Evolutionary conservation across 2,329 filamentous ascomycete genomes (phyloP).

Genomic region (Alternaria hordeiaustralica): DNA sequence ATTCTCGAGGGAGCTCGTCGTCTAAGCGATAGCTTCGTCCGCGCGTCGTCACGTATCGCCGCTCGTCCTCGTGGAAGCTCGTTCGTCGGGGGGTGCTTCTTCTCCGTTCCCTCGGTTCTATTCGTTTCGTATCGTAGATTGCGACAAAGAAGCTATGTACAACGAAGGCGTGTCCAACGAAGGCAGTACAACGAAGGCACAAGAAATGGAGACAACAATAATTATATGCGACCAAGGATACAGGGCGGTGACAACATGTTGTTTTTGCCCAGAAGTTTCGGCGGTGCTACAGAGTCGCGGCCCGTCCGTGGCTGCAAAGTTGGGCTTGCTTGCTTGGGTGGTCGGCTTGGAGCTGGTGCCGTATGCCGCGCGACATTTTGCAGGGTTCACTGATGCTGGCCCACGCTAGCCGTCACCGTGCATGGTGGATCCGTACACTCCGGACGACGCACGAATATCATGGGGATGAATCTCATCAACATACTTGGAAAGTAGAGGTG

Average conservation of each 20-base stretch:
- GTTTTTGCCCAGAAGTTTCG: not conserved
- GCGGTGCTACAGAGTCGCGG: not conserved
- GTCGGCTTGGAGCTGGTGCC: slow-evolving; percentile 6
- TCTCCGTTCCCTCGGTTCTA: not conserved
- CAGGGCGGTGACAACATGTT: not conserved
- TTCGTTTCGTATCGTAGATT: not conserved
- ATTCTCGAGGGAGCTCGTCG: not conserved
- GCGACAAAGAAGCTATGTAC: slow-evolving; percentile 1
- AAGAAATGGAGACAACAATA: not conserved
- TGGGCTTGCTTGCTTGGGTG: not conserved
- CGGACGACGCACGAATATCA: not conserved
- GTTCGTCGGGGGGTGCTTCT: not conserved
- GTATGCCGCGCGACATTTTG: slow-evolving; percentile 22
- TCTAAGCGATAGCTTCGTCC: not conserved
- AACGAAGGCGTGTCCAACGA: not conserved
- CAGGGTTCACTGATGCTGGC: slow-evolving; percentile 17
- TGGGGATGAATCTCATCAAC: not conserved
- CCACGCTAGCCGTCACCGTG: slow-evolving; percentile 22
- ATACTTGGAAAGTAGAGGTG: too few relatives aligned
- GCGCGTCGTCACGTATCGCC: not conserved
- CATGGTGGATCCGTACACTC: slow-evolving; percentile 7
- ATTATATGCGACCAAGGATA: not conserved
- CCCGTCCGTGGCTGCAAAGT: not conserved
- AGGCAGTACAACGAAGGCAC: not conserved
- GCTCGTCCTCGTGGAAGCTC: not conserved